These are phyloP conservation scores for Pelargonium australe DNA, from an alignment of 441 rosid genomes.

Conservation along the genomic window DNA sequence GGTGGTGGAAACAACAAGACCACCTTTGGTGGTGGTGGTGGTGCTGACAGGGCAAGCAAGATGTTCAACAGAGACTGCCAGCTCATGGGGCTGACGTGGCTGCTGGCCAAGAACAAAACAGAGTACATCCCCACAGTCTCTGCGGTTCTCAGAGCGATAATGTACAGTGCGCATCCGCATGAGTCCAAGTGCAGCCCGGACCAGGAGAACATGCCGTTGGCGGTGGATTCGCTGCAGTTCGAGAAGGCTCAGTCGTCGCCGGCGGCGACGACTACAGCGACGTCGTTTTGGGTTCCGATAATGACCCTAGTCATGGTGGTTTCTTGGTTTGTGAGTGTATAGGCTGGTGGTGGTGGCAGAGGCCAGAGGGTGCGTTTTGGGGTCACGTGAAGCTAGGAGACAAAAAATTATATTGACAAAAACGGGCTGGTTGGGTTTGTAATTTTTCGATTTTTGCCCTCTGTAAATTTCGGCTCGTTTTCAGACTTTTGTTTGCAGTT, in stretches of 20 bases:
- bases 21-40: neutral
- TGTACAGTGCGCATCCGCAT: slow-evolving; percentile 80
- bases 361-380: slow-evolving; percentile 1
- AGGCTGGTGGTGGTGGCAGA: slow-evolving; percentile 10
- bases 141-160: slow-evolving; percentile 83
- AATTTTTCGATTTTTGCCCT: slow-evolving; percentile 16
- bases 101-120: slow-evolving; percentile 87
- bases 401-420: slow-evolving; percentile 17
- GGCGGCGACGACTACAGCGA: slow-evolving; percentile 9
- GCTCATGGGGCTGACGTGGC: slow-evolving; percentile 98
- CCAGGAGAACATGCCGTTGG: slow-evolving; percentile 99
- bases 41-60: slow-evolving; percentile 59
- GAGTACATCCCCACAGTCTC: slow-evolving; percentile 97
- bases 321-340: slow-evolving; percentile 23
- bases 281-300: slow-evolving; percentile 21
- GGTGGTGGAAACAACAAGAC: slow-evolving; percentile 47
- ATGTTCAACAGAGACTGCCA: slow-evolving; percentile 93
- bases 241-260: slow-evolving; percentile 38
- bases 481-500: slow-evolving; percentile 12
- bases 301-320: slow-evolving; percentile 39
- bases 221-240: slow-evolving; percentile 94
- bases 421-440: slow-evolving; percentile 19
- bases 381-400: slow-evolving; percentile 60
- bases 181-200: slow-evolving; percentile 84
- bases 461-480: slow-evolving; percentile 43